Evolutionary conservation across 768 basidiomycete species (phyloP).

Genomic region (Tylopilus intermedius): DNA sequence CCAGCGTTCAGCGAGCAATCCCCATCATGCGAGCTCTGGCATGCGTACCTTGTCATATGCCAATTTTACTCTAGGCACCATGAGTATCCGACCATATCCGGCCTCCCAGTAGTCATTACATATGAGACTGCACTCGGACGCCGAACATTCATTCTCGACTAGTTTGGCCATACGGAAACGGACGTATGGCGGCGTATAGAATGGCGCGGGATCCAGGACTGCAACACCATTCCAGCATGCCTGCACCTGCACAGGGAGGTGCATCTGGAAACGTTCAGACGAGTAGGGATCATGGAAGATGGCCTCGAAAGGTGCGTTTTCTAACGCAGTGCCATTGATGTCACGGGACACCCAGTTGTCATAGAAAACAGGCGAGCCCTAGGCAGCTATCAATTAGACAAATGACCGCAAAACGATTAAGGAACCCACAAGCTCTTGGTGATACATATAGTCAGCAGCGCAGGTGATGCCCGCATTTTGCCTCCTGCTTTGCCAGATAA

Average conservation of each 20-base stretch:
- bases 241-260: constrained; percentile 94
- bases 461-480: constrained; percentile 99
- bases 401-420: not conserved
- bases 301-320: constrained; percentile 93
- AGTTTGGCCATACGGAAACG: constrained; percentile 94
- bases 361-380: constrained; percentile 91
- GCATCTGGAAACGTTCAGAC: constrained; percentile 77
- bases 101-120: constrained; percentile 99
- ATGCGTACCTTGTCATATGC: constrained; percentile 81
- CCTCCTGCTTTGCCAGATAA: constrained; percentile 88
- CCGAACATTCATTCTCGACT: constrained; percentile 86
- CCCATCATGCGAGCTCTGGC: not conserved
- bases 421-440: constrained; percentile 76
- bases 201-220: constrained; percentile 89
- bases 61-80: constrained; percentile 94
- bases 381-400: not conserved
- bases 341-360: constrained; percentile 98
- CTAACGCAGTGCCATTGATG: constrained; percentile 96
- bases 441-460: constrained; percentile 99
- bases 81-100: constrained; percentile 94
- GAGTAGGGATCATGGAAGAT: constrained; percentile 85
- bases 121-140: constrained; percentile 91
- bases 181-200: constrained; percentile 88
- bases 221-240: constrained; percentile 99
- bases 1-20: constrained; percentile 2